Base-by-base conservation (phyloP, 305 asterid species). In the Fraxinus greggii region DNA sequence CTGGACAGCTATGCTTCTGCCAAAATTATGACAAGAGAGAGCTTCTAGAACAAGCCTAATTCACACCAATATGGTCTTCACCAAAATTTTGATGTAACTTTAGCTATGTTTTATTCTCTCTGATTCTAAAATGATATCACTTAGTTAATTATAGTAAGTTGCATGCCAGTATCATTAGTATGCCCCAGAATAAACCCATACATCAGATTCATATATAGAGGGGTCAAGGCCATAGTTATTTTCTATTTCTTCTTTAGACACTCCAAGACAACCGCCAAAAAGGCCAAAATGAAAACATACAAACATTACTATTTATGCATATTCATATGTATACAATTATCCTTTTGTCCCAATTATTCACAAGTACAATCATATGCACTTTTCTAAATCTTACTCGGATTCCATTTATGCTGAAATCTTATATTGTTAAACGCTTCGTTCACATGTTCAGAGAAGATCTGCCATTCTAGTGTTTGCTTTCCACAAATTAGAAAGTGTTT, bases 211-310 rank as follows among this genome's bases (percentile, higher is more conserved):
- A 26, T 19, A 65, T 61, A 21, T 21, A 61, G 19, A 67, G 74
- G 9, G 74, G 38, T 3, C 36, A 12, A 67, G 9, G 33, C n/a
- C 23, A 67, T 28, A 67, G 4, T 67, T 29, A 12, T 67, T 26
- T 67, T 28, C 74, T 29, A 67, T 67, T 67, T 67, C 74, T 65
- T 67, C 72, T 61, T 61, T 8, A 59, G 72, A 61, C 72, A 61
- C 40, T 69, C 38, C 40, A 29, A 28, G 21, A 69, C 69, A 19
- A 59, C 69, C 1, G 13, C 29, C 13, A 59, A 59, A 59, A 59
- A 19, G 69, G 28, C 67, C 67, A 56, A 56, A 56, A 56, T 56
- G 67, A 59, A 59, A 59, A 59, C 2, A 21, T 21, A 59, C 69
- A 21, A 29, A 21, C 19, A 69, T 15, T 31, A 6, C 24, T 12